Evolutionary conservation across 2,329 filamentous ascomycete genomes (phyloP).

Genomic region (Xylariales sp.): DNA sequence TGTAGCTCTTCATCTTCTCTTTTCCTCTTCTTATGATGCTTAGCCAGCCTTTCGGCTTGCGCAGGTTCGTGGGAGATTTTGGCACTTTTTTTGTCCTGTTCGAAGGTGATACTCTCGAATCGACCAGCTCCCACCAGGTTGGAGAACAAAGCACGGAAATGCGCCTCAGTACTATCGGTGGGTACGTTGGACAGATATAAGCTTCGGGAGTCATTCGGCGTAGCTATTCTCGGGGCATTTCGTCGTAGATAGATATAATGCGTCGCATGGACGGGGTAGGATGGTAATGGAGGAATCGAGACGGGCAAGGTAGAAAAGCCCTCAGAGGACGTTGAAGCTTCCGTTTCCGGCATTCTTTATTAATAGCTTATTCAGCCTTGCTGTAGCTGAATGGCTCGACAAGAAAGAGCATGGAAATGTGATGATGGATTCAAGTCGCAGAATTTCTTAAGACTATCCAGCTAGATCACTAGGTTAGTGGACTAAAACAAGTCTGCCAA

Average conservation of each 20-base stretch:
- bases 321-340: conserved; percentile 58
- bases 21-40: conserved; percentile 64
- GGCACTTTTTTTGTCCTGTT: conserved; percentile 64
- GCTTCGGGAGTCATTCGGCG: conserved; percentile 78
- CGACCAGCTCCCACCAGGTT: conserved; percentile 79
- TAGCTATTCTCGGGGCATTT: conserved; percentile 82
- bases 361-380: not conserved
- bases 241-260: conserved; percentile 90
- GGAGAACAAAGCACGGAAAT: conserved; percentile 80
- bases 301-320: conserved; percentile 79
- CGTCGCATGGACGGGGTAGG: conserved; percentile 70
- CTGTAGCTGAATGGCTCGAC: not conserved
- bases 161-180: conserved; percentile 80
- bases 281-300: conserved; percentile 70
- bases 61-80: conserved; percentile 58
- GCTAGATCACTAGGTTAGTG: not conserved
- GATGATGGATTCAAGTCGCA: not conserved
- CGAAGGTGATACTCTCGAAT: conserved; percentile 83
- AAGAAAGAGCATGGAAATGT: not conserved
- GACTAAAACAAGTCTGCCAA: not conserved
- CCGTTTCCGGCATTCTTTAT: conserved; percentile 51
- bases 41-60: conserved; percentile 54
- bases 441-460: not conserved
- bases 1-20: conserved; percentile 51
- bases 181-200: conserved; percentile 94